Conservation (phyloP, 495 filamentous ascomycete genomes). For the Podospora australis region DNA sequence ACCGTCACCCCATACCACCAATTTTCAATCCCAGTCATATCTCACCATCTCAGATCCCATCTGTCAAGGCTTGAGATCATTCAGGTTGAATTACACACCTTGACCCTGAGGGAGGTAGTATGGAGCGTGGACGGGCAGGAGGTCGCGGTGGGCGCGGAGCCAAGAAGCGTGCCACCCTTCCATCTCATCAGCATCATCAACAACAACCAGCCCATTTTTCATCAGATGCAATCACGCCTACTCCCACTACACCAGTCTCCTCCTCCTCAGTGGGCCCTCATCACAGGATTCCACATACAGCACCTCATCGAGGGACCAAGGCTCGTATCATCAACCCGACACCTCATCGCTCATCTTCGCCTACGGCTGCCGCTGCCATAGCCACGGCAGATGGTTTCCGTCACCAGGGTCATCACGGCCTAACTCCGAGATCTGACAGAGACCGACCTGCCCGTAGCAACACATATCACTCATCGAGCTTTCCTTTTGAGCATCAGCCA, state of each 20-base stretch:
- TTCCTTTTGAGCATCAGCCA: conserved; percentile 25
- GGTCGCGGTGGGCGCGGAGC: conserved; percentile 25
- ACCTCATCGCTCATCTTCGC: conserved; percentile 19
- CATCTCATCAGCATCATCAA: conserved; percentile 11
- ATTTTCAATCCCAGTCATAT: conserved; percentile 1
- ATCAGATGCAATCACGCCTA: neutral
- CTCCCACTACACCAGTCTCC: conserved; percentile 5
- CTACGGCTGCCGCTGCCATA: conserved; percentile 10
- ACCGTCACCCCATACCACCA: neutral
- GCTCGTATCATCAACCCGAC: conserved; percentile 5
- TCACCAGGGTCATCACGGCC: neutral
- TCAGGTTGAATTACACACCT: conserved; percentile 18
- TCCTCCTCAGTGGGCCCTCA: neutral
- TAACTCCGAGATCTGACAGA: neutral
- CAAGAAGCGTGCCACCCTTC: conserved; percentile 24
- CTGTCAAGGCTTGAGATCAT: neutral
- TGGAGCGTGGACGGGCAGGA: conserved; percentile 28
- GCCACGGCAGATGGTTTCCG: conserved; percentile 10
- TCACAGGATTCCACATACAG: conserved; percentile 9
- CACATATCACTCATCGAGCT: conserved; percentile 21
- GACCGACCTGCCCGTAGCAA: conserved; percentile 22
- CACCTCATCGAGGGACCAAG: conserved; percentile 16
- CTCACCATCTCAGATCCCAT: conserved; percentile 2
- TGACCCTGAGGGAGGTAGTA: neutral
- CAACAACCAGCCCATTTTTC: neutral